Conservation (phyloP, 176 grass and related monocot genomes). For the Secale cereale region DNA sequence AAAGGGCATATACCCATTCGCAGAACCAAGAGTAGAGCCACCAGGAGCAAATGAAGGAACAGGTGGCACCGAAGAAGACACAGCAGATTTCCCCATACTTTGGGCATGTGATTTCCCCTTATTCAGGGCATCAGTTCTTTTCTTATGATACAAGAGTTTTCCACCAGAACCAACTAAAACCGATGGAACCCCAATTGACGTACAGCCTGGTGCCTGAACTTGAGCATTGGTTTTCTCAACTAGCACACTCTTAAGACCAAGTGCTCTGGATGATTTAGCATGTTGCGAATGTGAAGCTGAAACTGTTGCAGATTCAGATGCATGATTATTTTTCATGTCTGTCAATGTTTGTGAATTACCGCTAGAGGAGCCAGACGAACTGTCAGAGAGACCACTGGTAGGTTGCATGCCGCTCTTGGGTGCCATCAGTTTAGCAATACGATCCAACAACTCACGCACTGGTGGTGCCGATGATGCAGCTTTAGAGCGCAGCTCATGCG, state of each 20-base stretch:
- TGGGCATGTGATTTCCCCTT: constrained; percentile 23
- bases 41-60: constrained; percentile 7
- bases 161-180: constrained; percentile 25
- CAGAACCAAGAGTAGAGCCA: background rate
- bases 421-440: constrained; percentile 35
- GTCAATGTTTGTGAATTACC: background rate
- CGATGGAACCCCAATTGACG: background rate
- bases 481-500: constrained; percentile 32
- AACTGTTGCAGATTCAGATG: background rate
- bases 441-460: constrained; percentile 40
- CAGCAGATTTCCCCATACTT: constrained; percentile 35
- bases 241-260: constrained; percentile 31
- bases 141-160: constrained; percentile 14
- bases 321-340: background rate
- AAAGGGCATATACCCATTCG: background rate
- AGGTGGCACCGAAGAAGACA: background rate
- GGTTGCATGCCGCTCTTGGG: constrained; percentile 26
- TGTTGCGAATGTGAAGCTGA: constrained; percentile 17
- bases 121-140: constrained; percentile 14
- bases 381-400: constrained; percentile 27
- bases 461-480: constrained; percentile 31
- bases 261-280: constrained; percentile 19
- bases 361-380: constrained; percentile 19
- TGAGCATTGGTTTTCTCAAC: constrained; percentile 2
- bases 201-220: background rate